These are phyloP conservation scores for Saccharomycopsis malanga DNA, from an alignment of 805 yeast species.

Conservation along the genomic window DNA sequence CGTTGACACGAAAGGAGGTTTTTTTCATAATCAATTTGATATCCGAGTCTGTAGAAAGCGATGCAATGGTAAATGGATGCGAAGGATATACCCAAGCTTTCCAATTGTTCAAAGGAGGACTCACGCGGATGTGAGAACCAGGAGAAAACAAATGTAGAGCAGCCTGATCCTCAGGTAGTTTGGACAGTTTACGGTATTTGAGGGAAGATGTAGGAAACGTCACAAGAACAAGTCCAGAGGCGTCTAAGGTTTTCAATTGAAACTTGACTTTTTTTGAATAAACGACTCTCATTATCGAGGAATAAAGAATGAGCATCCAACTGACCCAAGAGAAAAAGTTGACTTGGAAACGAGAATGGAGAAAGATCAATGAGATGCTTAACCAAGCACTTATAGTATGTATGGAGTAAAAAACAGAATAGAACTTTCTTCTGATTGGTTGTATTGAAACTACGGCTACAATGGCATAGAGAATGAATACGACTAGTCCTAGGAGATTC, in stretches of 20 bases:
- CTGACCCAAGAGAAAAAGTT: slow-evolving; percentile 26
- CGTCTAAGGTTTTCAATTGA: not conserved
- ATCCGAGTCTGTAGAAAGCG: slow-evolving; percentile 33
- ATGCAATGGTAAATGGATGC: slow-evolving; percentile 62
- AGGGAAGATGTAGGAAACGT: not conserved
- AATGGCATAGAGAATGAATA: slow-evolving; percentile 31
- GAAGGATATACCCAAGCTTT: slow-evolving; percentile 47
- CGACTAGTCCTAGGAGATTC: slow-evolving; percentile 49
- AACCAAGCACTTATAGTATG: slow-evolving; percentile 48
- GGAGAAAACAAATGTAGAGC: slow-evolving; percentile 32
- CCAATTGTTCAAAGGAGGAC: slow-evolving; percentile 32
- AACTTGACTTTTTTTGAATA: not conserved
- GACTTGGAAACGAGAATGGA: slow-evolving; percentile 72
- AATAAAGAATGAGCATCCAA: not conserved
- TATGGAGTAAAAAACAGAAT: slow-evolving; percentile 46
- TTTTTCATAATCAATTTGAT: slow-evolving; percentile 43
- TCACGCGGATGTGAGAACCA: slow-evolving; percentile 53
- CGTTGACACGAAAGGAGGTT: slow-evolving; percentile 25
- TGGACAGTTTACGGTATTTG: not conserved
- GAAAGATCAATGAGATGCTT: slow-evolving; percentile 38
- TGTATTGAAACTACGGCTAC: slow-evolving; percentile 42
- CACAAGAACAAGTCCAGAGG: not conserved
- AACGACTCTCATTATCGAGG: not conserved
- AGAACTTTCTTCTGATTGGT: slow-evolving; percentile 42
- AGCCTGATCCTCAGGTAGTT: slow-evolving; percentile 22